Evolutionary conservation across 441 rosid genomes (phyloP).

Genomic region (Cnidoscolus chayamansa): DNA sequence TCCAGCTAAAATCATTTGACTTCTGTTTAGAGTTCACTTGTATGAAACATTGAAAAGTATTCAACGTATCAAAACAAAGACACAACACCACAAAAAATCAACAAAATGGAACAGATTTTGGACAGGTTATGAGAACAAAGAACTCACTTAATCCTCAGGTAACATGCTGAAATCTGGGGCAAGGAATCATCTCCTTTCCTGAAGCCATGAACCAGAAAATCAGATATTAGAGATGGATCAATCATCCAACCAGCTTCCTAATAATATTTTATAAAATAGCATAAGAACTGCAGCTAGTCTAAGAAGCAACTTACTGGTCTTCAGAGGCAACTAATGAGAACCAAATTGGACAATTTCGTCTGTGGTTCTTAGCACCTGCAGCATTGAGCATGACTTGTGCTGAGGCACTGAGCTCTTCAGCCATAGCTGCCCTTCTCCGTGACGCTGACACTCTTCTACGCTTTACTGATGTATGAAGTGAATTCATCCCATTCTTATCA

Average conservation of each 20-base stretch:
- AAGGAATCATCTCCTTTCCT: constrained; percentile 60
- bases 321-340: constrained; percentile 61
- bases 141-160: constrained; percentile 78
- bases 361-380: constrained; percentile 34
- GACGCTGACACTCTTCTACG: constrained; percentile 49
- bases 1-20: constrained; percentile 3
- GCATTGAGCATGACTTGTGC: constrained; percentile 42
- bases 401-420: constrained; percentile 38
- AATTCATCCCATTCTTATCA: constrained; percentile 39
- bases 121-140: constrained; percentile 11
- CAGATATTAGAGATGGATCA: constrained; percentile 4
- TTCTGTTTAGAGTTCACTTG: not conserved
- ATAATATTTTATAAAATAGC: not conserved
- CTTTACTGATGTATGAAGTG: constrained; percentile 39
- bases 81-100: constrained; percentile 1
- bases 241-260: not conserved
- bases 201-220: constrained; percentile 30
- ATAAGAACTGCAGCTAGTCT: not conserved
- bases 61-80: not conserved
- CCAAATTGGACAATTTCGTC: constrained; percentile 57
- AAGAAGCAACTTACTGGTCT: constrained; percentile 50
- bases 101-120: not conserved
- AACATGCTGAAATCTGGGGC: constrained; percentile 65
- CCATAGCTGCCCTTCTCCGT: constrained; percentile 36
- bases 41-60: not conserved